Evolutionary conservation across 345 rosid species (phyloP).

Genomic region (Gossypium raimondii): DNA sequence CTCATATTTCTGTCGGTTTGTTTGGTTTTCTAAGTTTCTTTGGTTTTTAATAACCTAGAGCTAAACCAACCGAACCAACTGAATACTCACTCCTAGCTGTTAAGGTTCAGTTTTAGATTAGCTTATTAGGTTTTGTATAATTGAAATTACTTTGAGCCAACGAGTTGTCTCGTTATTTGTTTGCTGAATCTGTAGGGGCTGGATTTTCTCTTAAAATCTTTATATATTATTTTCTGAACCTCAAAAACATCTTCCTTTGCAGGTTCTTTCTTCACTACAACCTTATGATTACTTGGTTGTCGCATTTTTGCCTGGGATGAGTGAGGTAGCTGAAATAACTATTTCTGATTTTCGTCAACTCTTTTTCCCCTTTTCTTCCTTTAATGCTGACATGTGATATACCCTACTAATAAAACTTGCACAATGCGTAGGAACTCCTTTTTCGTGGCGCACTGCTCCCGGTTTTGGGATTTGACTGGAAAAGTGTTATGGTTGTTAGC

Average conservation of each 20-base stretch:
- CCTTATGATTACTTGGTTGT: constrained; percentile 74
- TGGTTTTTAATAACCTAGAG: too few species aligned
- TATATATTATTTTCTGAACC: neutral
- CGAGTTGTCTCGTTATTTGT: neutral
- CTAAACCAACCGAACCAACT: neutral
- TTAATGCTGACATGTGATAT: neutral
- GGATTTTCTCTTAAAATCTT: neutral
- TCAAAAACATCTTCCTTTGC: constrained; percentile 10
- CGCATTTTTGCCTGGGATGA: constrained; percentile 73
- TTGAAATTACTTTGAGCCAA: neutral
- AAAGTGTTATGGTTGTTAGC: constrained; percentile 49
- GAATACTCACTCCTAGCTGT: neutral
- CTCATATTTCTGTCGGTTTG: neutral
- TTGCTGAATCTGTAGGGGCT: neutral
- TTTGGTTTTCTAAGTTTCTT: neutral
- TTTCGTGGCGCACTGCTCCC: constrained; percentile 78
- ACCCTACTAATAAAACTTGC: neutral
- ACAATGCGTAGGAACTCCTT: constrained; percentile 60
- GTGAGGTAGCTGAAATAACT: constrained; percentile 49
- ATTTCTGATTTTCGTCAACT: neutral
- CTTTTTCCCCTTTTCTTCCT: neutral
- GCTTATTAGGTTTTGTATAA: neutral
- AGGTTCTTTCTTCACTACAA: constrained; percentile 82
- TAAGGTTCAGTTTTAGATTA: neutral
- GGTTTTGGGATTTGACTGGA: constrained; percentile 62